phyloP scores from a whole-genome alignment of 2,329 filamentous ascomycete genomes.

The Biscogniauxia sp. region DNA sequence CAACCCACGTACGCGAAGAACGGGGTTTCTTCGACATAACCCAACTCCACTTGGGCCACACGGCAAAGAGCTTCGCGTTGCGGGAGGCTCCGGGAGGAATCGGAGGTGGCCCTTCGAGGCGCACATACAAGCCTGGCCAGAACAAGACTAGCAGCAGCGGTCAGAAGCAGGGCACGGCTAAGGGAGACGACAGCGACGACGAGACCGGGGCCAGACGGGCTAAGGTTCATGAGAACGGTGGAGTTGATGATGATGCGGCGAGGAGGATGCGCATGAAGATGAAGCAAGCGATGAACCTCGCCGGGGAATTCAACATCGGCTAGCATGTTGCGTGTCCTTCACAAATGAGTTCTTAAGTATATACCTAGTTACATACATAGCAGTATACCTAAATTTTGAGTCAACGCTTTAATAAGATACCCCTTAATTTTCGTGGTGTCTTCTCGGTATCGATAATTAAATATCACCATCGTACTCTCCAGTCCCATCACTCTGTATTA shows the following conservation, averaged over 20 bases:
- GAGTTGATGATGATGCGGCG: constrained; percentile 56
- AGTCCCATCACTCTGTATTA: no score
- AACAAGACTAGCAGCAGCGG: constrained; percentile 31
- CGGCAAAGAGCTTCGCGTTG: constrained; percentile 89
- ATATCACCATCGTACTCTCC: no score
- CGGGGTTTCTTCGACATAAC: constrained; percentile 88
- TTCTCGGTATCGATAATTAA: no score
- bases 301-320: constrained; percentile 68
- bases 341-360: no score
- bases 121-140: constrained; percentile 37
- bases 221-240: constrained; percentile 38
- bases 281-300: constrained; percentile 52
- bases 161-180: constrained; percentile 28
- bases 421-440: no score
- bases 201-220: constrained; percentile 6
- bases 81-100: constrained; percentile 87
- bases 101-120: constrained; percentile 53
- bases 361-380: no score
- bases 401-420: no score
- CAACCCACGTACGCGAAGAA: constrained; percentile 86
- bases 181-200: constrained; percentile 28
- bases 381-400: no score
- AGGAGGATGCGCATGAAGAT: constrained; percentile 65
- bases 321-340: constrained; percentile 1
- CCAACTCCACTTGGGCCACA: constrained; percentile 83